A percentile compares a stretch with the other conserved stretches of the same genome.
phyloP scores from a whole-genome alignment of 331 rosid species.

The Quercus phellos region DNA sequence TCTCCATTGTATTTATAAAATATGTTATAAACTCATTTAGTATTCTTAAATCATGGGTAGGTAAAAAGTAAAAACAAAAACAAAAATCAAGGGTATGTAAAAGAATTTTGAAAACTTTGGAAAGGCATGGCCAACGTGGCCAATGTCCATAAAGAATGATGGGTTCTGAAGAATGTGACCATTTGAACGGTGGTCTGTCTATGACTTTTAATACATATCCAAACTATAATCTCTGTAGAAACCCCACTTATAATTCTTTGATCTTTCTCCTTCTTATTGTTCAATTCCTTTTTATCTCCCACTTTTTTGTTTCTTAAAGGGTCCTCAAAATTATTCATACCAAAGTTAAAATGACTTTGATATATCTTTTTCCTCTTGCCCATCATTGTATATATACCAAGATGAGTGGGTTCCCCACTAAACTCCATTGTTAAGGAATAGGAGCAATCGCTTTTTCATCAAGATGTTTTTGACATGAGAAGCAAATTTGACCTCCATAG shows the following conservation, averaged over 20 bases:
- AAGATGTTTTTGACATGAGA: constrained; percentile 27
- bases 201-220: background rate
- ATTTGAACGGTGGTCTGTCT: background rate
- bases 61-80: too few species aligned
- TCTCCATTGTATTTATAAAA: too few species aligned
- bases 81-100: too few species aligned
- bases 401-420: constrained; percentile 65
- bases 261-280: background rate
- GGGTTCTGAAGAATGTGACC: background rate
- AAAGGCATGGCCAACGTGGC: too few species aligned
- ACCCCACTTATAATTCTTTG: constrained; percentile 3
- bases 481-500: constrained; percentile 34
- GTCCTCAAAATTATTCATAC: constrained; percentile 35
- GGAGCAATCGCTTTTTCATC: constrained; percentile 27
- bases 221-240: background rate
- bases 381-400: constrained; percentile 29
- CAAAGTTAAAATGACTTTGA: constrained; percentile 11
- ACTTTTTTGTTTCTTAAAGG: constrained; percentile 44
- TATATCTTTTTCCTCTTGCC: constrained; percentile 11
- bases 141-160: background rate
- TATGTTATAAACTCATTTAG: too few species aligned
- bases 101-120: too few species aligned
- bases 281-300: background rate
- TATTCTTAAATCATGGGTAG: too few species aligned
- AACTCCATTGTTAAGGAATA: constrained; percentile 32